A percentile compares a stretch with the other conserved stretches of the same genome.
Conservation (phyloP, 306 rosid species). For the Sphenostylis stenocarpa region DNA sequence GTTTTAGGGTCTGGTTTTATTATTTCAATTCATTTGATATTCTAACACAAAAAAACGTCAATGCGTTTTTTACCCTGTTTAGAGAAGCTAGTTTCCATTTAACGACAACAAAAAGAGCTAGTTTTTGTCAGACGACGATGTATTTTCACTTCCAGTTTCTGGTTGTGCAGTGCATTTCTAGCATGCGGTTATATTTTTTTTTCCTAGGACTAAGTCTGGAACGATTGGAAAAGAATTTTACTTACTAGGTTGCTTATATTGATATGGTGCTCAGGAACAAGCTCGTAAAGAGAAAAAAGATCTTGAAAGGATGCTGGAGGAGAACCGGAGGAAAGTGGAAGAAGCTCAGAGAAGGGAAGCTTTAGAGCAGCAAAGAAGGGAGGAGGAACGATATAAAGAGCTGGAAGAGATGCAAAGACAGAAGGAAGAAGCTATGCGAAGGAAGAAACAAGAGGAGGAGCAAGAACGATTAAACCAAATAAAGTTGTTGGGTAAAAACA, state of each 20-base stretch:
- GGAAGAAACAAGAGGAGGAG: constrained; percentile 90
- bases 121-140: neutral
- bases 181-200: neutral
- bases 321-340: constrained; percentile 77
- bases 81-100: neutral
- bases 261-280: constrained; percentile 56
- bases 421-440: constrained; percentile 83
- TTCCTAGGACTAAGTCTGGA: neutral
- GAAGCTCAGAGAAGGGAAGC: constrained; percentile 93
- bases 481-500: constrained; percentile 93
- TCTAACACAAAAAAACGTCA: neutral
- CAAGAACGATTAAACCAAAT: constrained; percentile 82
- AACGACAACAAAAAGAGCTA: neutral
- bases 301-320: constrained; percentile 83
- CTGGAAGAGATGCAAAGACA: constrained; percentile 98
- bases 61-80: neutral
- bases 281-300: constrained; percentile 75
- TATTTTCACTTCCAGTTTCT: neutral
- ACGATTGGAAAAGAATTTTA: neutral
- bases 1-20: neutral
- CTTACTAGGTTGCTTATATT: neutral
- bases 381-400: constrained; percentile 93
- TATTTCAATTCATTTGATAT: neutral
- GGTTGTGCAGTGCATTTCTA: neutral
- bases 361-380: constrained; percentile 88